phyloP scores from a whole-genome alignment of 176 grass and related monocot genomes.

The Leersia perrieri region DNA sequence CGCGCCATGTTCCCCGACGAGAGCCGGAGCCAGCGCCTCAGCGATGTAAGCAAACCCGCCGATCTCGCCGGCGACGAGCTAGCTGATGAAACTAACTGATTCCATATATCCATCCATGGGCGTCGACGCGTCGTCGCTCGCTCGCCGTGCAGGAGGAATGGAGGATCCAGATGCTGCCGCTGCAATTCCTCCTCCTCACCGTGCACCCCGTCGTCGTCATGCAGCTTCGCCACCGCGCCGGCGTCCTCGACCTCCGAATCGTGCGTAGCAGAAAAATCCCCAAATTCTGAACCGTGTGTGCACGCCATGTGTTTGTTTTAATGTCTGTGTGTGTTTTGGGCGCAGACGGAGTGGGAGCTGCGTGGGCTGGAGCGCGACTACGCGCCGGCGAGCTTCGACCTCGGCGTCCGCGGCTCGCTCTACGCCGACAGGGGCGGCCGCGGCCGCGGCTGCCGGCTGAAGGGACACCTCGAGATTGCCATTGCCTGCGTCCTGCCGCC shows the following conservation, averaged over 20 bases:
- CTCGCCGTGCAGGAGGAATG: constrained; percentile 68
- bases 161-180: constrained; percentile 72
- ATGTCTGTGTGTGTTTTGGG: background rate
- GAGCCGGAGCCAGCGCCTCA: constrained; percentile 50
- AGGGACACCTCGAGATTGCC: constrained; percentile 59
- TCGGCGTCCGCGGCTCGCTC: constrained; percentile 56
- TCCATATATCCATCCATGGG: too few species aligned
- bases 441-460: constrained; percentile 36
- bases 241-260: constrained; percentile 52
- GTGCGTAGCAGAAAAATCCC: constrained; percentile 33
- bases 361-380: constrained; percentile 50
- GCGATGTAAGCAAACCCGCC: constrained; percentile 42
- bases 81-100: background rate
- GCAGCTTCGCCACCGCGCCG: constrained; percentile 47
- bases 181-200: constrained; percentile 76
- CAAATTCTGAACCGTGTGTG: background rate
- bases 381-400: constrained; percentile 52
- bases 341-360: constrained; percentile 76
- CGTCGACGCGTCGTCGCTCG: background rate
- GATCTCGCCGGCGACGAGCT: background rate
- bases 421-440: constrained; percentile 42
- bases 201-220: constrained; percentile 76
- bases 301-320: background rate
- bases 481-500: constrained; percentile 53
- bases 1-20: constrained; percentile 83